phyloP scores from a whole-genome alignment of 2,329 filamentous ascomycete species.

The Sordariomycetes sp. region DNA sequence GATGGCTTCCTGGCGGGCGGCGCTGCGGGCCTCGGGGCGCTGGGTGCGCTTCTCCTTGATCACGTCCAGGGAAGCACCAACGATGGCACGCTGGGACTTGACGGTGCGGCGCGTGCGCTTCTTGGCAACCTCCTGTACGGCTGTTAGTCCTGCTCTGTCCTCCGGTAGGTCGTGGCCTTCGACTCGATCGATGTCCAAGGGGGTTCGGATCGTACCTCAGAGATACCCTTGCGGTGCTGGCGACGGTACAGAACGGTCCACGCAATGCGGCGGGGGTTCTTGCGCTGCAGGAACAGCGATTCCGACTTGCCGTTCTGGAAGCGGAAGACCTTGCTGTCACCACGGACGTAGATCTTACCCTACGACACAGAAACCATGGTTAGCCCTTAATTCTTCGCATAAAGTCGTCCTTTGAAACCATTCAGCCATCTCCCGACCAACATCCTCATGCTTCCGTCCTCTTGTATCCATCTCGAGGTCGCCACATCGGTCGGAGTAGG shows the following conservation, averaged over 20 bases:
- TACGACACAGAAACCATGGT: constrained; percentile 31
- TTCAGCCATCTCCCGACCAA: background rate
- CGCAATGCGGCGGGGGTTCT: constrained; percentile 99
- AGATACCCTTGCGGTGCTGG: constrained; percentile 99
- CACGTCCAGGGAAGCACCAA: constrained; percentile 97
- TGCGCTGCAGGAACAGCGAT: constrained; percentile 99
- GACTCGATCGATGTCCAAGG: background rate
- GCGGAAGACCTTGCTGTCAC: constrained; percentile 99
- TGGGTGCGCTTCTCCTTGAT: constrained; percentile 97
- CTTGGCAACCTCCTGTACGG: constrained; percentile 91
- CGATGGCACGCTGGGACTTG: constrained; percentile 98
- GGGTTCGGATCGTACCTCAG: constrained; percentile 67
- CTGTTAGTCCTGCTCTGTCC: constrained; percentile 26
- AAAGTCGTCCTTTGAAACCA: background rate
- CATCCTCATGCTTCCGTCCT: background rate
- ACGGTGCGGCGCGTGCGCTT: constrained; percentile 97
- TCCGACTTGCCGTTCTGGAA: constrained; percentile 99
- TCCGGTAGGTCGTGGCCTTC: background rate
- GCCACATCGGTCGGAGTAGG: background rate
- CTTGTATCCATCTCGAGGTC: background rate
- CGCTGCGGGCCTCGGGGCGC: constrained; percentile 91
- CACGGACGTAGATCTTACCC: constrained; percentile 99
- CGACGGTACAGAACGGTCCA: constrained; percentile 98
- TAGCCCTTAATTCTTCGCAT: constrained; percentile 10
- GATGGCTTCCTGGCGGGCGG: constrained; percentile 83